A percentile compares a stretch with the other conserved stretches of the same genome.
Evolutionary conservation across 352 stramenopile species (phyloP).

Genomic region (Phytopythium mirpurense): DNA sequence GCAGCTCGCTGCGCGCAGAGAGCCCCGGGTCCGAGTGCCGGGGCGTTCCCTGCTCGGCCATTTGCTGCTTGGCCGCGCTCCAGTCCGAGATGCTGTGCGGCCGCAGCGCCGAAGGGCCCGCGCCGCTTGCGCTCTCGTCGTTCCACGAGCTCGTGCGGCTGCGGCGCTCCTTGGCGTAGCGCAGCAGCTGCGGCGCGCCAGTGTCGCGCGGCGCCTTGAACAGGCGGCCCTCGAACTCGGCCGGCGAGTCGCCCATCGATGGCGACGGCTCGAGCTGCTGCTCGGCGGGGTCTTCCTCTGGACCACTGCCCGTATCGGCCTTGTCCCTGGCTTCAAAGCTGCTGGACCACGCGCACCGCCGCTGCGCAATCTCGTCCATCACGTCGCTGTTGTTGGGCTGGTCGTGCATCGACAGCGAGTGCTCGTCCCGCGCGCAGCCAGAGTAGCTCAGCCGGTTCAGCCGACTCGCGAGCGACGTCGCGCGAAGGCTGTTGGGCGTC

Average conservation of each 20-base stretch:
- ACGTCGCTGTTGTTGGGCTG: neutral
- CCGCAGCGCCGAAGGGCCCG: conserved; percentile 1
- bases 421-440: conserved; percentile 26
- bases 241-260: conserved; percentile 26
- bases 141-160: conserved; percentile 55
- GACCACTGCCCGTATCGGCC: neutral
- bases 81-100: conserved; percentile 44
- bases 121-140: conserved; percentile 26
- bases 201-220: conserved; percentile 35
- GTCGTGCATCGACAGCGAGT: conserved; percentile 10
- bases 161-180: conserved; percentile 37
- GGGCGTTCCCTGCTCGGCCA: conserved; percentile 19
- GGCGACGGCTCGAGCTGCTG: neutral
- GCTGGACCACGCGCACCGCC: conserved; percentile 3
- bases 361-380: neutral
- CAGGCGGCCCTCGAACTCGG: conserved; percentile 23
- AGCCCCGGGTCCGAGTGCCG: conserved; percentile 73
- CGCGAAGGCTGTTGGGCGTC: conserved; percentile 9
- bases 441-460: conserved; percentile 31
- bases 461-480: conserved; percentile 24
- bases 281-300: conserved; percentile 1
- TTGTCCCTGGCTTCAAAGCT: neutral
- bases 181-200: conserved; percentile 41
- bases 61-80: conserved; percentile 42
- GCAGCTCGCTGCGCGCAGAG: conserved; percentile 47